phyloP scores from a whole-genome alignment of 1,139 yeast genomes.

The Eremothecium coryli region DNA sequence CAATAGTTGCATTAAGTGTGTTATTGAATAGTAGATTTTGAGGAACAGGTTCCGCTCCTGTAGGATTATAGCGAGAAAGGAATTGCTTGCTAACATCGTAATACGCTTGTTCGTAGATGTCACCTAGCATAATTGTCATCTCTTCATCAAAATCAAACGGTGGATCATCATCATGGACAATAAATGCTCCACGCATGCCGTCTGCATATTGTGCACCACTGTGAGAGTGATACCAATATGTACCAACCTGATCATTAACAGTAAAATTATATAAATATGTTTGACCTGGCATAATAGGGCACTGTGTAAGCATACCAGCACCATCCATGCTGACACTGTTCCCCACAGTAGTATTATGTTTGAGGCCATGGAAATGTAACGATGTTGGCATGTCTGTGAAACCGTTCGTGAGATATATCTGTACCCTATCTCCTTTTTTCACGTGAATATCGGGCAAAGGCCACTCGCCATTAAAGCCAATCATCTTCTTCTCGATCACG shows the following conservation, averaged over 20 bases:
- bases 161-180: slow-evolving; percentile 48
- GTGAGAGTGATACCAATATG: slow-evolving; percentile 82
- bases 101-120: slow-evolving; percentile 52
- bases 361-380: slow-evolving; percentile 69
- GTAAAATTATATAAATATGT: slow-evolving; percentile 57
- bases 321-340: slow-evolving; percentile 59
- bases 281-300: slow-evolving; percentile 63
- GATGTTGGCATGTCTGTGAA: slow-evolving; percentile 44
- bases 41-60: slow-evolving; percentile 79
- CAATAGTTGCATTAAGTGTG: slow-evolving; percentile 47
- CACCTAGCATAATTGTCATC: slow-evolving; percentile 45
- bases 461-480: slow-evolving; percentile 65
- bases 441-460: slow-evolving; percentile 64
- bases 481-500: slow-evolving; percentile 37
- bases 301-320: slow-evolving; percentile 67
- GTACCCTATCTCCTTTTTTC: slow-evolving; percentile 53
- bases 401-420: slow-evolving; percentile 50
- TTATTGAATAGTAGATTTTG: slow-evolving; percentile 57
- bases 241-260: slow-evolving; percentile 57
- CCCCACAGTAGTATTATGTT: slow-evolving; percentile 42
- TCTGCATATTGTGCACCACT: slow-evolving; percentile 69
- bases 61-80: slow-evolving; percentile 59
- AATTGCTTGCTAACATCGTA: slow-evolving; percentile 40
- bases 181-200: slow-evolving; percentile 65
- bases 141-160: slow-evolving; percentile 59